phyloP scores from a whole-genome alignment of 768 basidiomycete species.

The Mycena chlorophos region DNA sequence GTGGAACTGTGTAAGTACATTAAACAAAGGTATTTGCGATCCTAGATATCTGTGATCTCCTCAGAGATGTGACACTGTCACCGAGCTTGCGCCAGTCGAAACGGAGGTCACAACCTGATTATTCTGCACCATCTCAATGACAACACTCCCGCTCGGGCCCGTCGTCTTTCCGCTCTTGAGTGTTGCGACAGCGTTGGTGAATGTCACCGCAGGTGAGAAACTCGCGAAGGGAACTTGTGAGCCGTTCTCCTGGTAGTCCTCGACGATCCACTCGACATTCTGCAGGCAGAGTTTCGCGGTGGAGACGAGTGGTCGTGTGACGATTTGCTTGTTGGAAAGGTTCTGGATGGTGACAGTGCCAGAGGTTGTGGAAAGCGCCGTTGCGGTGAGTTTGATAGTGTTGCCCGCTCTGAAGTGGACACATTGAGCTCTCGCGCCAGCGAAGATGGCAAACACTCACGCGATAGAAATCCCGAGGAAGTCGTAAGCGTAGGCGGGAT shows the following conservation, averaged over 20 bases:
- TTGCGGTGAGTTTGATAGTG: constrained; percentile 12
- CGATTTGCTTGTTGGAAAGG: constrained; percentile 16
- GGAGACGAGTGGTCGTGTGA: constrained; percentile 32
- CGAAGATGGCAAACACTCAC: too few species aligned
- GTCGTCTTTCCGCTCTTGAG: constrained; percentile 25
- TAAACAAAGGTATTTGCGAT: too few species aligned
- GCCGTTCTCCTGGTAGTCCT: constrained; percentile 32
- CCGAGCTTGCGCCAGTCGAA: constrained; percentile 22
- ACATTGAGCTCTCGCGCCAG: neutral
- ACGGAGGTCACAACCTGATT: constrained; percentile 31
- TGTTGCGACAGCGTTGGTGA: constrained; percentile 33
- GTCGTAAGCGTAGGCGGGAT: neutral
- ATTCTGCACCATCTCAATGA: constrained; percentile 39
- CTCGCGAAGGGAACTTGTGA: constrained; percentile 39
- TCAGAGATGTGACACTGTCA: constrained; percentile 27
- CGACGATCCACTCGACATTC: constrained; percentile 41
- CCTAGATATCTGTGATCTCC: too few species aligned
- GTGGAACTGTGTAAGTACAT: too few species aligned
- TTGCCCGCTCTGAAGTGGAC: constrained; percentile 11
- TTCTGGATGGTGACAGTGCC: constrained; percentile 14
- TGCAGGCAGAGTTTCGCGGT: constrained; percentile 11
- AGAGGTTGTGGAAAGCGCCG: constrained; percentile 2
- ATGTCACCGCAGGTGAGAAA: constrained; percentile 40
- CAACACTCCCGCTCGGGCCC: constrained; percentile 30
- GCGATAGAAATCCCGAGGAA: neutral